A percentile compares a stretch with the other conserved stretches of the same genome.
Conservation (phyloP, 371 early-diverging fungal genomes). For the Syncephalastrum sp. region DNA sequence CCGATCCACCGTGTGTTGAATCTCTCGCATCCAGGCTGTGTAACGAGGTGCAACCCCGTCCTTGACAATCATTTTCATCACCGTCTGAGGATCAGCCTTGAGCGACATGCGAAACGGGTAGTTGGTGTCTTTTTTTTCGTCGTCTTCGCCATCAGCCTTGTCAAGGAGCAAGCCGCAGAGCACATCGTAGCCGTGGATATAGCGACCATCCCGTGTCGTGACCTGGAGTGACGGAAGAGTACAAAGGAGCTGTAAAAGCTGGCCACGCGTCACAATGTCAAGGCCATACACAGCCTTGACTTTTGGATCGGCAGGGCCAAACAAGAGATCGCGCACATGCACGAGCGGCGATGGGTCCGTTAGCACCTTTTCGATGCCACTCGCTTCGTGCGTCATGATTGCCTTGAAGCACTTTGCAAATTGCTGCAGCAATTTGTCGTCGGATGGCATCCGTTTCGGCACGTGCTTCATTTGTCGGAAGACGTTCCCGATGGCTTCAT, state of each 20-base stretch:
- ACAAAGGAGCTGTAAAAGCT: constrained; percentile 39
- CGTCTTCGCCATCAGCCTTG: constrained; percentile 25
- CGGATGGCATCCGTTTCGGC: constrained; percentile 35
- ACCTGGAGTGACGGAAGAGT: constrained; percentile 46
- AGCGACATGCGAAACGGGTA: constrained; percentile 43
- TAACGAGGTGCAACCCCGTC: constrained; percentile 39
- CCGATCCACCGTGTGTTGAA: constrained; percentile 41
- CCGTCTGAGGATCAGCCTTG: constrained; percentile 43
- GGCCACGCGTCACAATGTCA: constrained; percentile 35
- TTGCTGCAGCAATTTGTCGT: constrained; percentile 40
- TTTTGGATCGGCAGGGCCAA: constrained; percentile 39
- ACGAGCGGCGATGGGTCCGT: constrained; percentile 34
- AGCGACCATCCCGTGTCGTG: constrained; percentile 17
- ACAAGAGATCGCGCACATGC: constrained; percentile 47
- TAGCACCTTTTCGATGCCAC: constrained; percentile 37
- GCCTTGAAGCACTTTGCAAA: constrained; percentile 47
- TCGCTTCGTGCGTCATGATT: constrained; percentile 48
- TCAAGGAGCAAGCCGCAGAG: constrained; percentile 41
- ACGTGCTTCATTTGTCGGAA: constrained; percentile 44
- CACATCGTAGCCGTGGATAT: constrained; percentile 51
- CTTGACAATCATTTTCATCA: constrained; percentile 38
- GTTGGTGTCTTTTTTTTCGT: constrained; percentile 16
- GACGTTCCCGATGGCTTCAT: constrained; percentile 35
- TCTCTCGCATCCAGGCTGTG: constrained; percentile 53
- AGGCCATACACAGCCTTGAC: constrained; percentile 40